These are phyloP conservation scores for Saccharum officinarum DNA, from an alignment of 176 grass and related monocot genomes.

Conservation along the genomic window DNA sequence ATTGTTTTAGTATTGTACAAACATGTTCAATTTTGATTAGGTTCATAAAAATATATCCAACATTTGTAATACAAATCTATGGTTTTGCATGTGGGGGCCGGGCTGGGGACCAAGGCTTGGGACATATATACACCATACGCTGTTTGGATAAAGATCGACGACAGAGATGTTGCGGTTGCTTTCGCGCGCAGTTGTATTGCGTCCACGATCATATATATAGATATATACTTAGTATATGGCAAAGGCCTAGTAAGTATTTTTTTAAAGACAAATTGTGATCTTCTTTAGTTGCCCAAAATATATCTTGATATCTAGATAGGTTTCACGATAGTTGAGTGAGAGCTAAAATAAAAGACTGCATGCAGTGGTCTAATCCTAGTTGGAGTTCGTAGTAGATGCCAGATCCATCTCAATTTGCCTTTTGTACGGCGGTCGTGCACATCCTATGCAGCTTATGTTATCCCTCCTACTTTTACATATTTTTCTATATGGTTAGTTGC, in stretches of 20 bases:
- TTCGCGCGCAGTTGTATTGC: background rate
- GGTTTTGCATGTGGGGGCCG: background rate
- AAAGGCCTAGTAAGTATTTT: background rate
- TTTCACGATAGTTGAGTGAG: conserved; percentile 11
- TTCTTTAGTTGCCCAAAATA: conserved; percentile 7
- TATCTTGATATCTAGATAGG: conserved; percentile 21
- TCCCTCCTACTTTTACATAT: conserved; percentile 1
- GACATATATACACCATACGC: background rate
- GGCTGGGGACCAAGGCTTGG: background rate
- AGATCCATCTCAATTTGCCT: conserved; percentile 28
- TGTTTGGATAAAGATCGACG: background rate
- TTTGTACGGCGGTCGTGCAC: conserved; percentile 28
- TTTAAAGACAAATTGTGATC: background rate
- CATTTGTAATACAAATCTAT: background rate
- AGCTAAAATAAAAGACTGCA: background rate
- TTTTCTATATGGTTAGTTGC: background rate
- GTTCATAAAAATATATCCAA: background rate
- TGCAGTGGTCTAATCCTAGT: conserved; percentile 10
- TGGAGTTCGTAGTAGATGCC: conserved; percentile 14
- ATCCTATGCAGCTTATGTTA: conserved; percentile 34
- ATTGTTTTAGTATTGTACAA: background rate
- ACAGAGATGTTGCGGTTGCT: background rate
- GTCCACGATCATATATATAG: background rate
- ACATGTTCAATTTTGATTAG: background rate
- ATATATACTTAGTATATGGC: background rate